Percentiles rank a stretch among this genome's conserved stretches.
These are phyloP conservation scores for Heritiera littoralis DNA, from an alignment of 345 rosid species.

Conservation along the genomic window DNA sequence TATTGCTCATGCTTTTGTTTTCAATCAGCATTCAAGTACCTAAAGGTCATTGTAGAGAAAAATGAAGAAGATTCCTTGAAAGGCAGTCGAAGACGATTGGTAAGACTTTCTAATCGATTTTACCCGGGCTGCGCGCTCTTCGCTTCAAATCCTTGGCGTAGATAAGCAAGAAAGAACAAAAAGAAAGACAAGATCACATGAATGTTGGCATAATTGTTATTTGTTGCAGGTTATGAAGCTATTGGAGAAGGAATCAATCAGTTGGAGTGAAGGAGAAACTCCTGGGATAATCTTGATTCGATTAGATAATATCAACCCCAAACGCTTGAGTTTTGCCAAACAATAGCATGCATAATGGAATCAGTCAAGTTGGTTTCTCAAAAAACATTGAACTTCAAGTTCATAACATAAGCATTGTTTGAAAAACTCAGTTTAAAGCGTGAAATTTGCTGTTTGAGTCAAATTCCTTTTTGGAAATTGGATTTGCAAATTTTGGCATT, in stretches of 20 bases:
- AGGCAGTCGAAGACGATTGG: conserved; percentile 53
- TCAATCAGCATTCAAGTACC: conserved; percentile 47
- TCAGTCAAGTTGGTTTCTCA: conserved; percentile 19
- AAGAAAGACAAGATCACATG: too few relatives aligned
- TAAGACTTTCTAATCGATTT: conserved; percentile 24
- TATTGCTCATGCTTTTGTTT: not conserved
- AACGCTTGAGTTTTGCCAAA: conserved; percentile 43
- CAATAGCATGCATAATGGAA: conserved; percentile 23
- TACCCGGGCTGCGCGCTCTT: not conserved
- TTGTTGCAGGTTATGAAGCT: conserved; percentile 45
- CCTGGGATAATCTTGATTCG: conserved; percentile 43
- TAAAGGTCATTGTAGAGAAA: conserved; percentile 48
- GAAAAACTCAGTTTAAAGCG: not conserved
- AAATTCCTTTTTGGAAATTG: not conserved
- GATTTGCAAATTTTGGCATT: not conserved
- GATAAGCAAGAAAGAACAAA: too few relatives aligned
- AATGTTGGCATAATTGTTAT: not conserved
- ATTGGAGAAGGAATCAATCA: conserved; percentile 51
- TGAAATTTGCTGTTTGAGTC: not conserved
- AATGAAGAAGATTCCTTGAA: conserved; percentile 38
- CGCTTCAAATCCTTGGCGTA: not conserved
- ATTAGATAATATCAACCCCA: conserved; percentile 42
- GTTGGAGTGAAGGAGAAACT: conserved; percentile 46
- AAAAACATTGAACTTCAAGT: not conserved
- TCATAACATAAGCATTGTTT: not conserved